Conservation (phyloP, 1,139 yeast species). For the Saccharomyces hybrid region DNA sequence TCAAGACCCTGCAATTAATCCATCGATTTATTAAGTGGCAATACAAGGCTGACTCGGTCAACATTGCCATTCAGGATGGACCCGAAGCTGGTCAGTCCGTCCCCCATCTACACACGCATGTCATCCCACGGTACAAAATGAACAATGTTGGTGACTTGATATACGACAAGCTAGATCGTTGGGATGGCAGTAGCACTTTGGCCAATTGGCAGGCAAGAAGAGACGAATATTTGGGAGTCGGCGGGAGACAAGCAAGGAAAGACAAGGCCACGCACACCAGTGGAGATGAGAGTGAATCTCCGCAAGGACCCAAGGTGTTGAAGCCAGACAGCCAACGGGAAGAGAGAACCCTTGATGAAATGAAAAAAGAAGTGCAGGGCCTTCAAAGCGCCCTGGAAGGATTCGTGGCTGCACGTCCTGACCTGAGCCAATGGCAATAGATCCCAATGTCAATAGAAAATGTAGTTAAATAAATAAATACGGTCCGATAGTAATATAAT, state of each 20-base stretch:
- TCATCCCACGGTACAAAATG: conserved; percentile 67
- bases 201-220: conserved; percentile 31
- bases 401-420: conserved; percentile 4
- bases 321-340: conserved; percentile 68
- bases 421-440: not conserved
- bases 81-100: conserved; percentile 92
- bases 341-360: conserved; percentile 38
- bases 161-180: conserved; percentile 53
- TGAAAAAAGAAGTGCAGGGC: conserved; percentile 13
- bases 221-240: conserved; percentile 14
- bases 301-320: conserved; percentile 45
- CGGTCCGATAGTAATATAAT: not conserved
- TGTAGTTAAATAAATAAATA: not conserved
- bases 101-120: conserved; percentile 88
- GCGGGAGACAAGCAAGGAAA: conserved; percentile 29
- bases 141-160: conserved; percentile 70
- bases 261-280: conserved; percentile 34
- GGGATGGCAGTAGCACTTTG: conserved; percentile 33
- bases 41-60: conserved; percentile 73
- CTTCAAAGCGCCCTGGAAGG: conserved; percentile 6
- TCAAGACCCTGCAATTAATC: conserved; percentile 62
- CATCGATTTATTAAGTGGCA: conserved; percentile 55
- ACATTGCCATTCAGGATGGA: conserved; percentile 92
- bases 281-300: conserved; percentile 40
- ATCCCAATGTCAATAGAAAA: not conserved